Evolutionary conservation across 2,329 filamentous ascomycete species (phyloP), one percentile per base, ranked within the genome.

Genomic region (Fusarium torulosum): DNA sequence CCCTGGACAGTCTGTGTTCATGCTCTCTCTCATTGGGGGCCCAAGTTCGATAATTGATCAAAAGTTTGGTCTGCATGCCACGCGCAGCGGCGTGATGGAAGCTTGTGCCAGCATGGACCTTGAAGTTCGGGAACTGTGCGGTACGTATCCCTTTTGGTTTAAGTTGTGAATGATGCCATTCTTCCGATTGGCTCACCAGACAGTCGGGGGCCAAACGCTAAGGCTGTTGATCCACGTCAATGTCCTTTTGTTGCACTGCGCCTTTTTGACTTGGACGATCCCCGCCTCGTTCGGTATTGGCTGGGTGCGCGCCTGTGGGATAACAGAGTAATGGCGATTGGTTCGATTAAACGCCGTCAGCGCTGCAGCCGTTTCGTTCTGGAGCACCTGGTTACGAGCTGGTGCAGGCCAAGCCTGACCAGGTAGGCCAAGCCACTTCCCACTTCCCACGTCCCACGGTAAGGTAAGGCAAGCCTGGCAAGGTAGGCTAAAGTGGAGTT

Each of bases 261-360:
- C 66, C 66, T 47, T 68, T 11, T 63, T 57, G 53, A 29, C 52
- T 21, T 63, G 37, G 66, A 63, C 35, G 57, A 69, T 59, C 61
- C 47, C 51, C 53, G 46, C 62, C 63, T 38, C 33, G 35, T 47
- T 43, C 44, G 53, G 43, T 29, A 69, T 49, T 66, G 57, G 47
- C 53, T 46, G 57, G 46, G 52, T 60, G 61, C 71, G 72, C 72
- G 72, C 54, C 62, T 74, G 71, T 58, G 44, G 49, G 19, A 59
- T 50, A 44, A 20, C 37, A 57, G 47, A 53, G 29, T 17, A 29
- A 17, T 31, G 38, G 69, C 65, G 69, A 77, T 74, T 76, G 74
- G 75, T 45, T 66, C 59, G 66, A 75, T 75, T 76, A 76, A 70
- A 72, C 75, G 75, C 75, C 73, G 56, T 62, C 59, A 49, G 54